Evolutionary conservation across 352 stramenopile genomes (phyloP).

Genomic region (Globisporangium lucens): DNA sequence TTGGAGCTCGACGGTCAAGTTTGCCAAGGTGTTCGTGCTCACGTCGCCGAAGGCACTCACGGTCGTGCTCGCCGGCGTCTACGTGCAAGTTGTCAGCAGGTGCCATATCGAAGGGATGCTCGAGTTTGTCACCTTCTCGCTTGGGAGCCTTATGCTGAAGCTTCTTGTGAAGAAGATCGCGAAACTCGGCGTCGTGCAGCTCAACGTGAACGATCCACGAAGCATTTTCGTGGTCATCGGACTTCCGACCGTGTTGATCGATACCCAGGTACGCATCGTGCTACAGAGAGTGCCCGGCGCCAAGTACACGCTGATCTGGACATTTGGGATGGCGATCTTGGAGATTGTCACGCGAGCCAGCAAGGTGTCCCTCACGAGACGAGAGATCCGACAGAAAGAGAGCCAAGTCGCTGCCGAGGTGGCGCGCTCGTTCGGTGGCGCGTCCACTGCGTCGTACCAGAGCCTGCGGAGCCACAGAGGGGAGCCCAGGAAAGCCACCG

Average conservation of each 20-base stretch:
- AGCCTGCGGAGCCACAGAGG: not conserved
- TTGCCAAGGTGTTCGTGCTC: not conserved
- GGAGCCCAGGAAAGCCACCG: not conserved
- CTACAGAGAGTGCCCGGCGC: slow-evolving; percentile 25
- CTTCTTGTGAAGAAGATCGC: slow-evolving; percentile 27
- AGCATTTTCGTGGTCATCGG: slow-evolving; percentile 34
- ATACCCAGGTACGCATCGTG: slow-evolving; percentile 38
- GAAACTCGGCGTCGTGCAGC: slow-evolving; percentile 27
- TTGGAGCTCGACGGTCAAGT: not conserved
- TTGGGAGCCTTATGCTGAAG: slow-evolving; percentile 20
- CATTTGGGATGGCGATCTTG: slow-evolving; percentile 25
- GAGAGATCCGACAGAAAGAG: slow-evolving; percentile 2
- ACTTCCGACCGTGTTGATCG: slow-evolving; percentile 38
- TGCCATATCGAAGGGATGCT: not conserved
- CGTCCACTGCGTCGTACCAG: not conserved
- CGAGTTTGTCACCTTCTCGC: slow-evolving; percentile 1
- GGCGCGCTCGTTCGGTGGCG: not conserved
- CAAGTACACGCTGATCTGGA: slow-evolving; percentile 20
- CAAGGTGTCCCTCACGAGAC: slow-evolving; percentile 14
- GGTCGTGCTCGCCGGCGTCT: slow-evolving; percentile 1
- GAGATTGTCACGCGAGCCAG: slow-evolving; percentile 26
- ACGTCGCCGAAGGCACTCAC: not conserved
- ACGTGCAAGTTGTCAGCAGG: slow-evolving; percentile 2
- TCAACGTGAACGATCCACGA: slow-evolving; percentile 25
- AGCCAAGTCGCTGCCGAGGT: not conserved